These are phyloP conservation scores for Skeletonema potamos DNA, from an alignment of 108 stramenopile genomes.

Conservation along the genomic window DNA sequence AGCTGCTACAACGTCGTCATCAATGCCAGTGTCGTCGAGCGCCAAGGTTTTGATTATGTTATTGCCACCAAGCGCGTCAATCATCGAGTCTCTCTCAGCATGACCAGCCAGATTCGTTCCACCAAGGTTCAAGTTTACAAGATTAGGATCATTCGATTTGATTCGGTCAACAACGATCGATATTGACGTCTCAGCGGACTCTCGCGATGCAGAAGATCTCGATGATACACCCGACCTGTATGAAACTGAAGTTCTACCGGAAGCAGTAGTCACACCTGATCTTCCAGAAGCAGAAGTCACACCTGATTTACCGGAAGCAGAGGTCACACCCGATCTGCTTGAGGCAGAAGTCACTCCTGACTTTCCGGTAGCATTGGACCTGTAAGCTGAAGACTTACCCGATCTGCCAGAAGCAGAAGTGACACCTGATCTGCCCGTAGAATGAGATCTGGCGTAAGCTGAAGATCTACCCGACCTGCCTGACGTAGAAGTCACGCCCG, in stretches of 20 bases:
- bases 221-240: neutral
- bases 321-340: neutral
- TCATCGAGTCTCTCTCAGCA: constrained; percentile 28
- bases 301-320: neutral
- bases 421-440: neutral
- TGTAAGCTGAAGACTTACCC: neutral
- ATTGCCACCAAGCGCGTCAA: constrained; percentile 23
- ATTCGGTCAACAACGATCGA: constrained; percentile 1
- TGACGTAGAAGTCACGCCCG: neutral
- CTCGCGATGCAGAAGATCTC: neutral
- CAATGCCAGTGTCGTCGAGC: constrained; percentile 24
- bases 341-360: too few species aligned
- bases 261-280: neutral
- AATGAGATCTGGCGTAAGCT: neutral
- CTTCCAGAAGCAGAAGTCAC: neutral
- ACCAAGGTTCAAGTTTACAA: constrained; percentile 17
- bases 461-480: neutral
- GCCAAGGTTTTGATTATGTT: constrained; percentile 7
- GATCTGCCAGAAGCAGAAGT: neutral
- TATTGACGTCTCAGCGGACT: constrained; percentile 1
- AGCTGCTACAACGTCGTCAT: constrained; percentile 23
- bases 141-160: constrained; percentile 21
- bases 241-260: neutral
- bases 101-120: constrained; percentile 8
- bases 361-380: too few species aligned